Evolutionary conservation across 768 basidiomycete species (phyloP), one percentile per base, ranked within the genome.

Genomic region (Leccinum aurantiacum): DNA sequence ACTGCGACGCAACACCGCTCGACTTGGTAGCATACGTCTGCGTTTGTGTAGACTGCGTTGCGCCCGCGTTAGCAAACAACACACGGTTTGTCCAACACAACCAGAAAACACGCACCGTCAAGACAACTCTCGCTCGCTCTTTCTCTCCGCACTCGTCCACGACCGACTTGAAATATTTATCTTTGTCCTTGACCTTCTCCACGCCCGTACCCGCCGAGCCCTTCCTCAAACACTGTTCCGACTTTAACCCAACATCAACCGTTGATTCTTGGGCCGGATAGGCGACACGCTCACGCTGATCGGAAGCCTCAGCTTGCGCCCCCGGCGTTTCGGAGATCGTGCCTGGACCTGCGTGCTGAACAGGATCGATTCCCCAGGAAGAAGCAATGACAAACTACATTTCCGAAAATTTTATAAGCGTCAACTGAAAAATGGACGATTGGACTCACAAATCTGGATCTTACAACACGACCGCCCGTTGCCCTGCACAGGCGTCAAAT

Each of bases 61-160:
- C 10, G 35, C 22, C 3, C 7, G 35, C 24, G 15, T 60, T 27
- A 58, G 60, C 37, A 38, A 38, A 27, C 44, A 8, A 11, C 17
- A 38, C 15, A 41, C 15, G 38, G 17, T 3, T 41, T 17, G 38
- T 41, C 17, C 54, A 44, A 29, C 19, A 8, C 31, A 4, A 6
- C n/a, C 57, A 4, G 22, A 46, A 33, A 59, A 37, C 25, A 75
- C 84, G 68, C 61, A 88, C 87, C 46, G 86, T 84, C 64, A 85
- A 71, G 35, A 88, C 78, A 88, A 86, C 68, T 85, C 84, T 37
- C 82, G 75, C 57, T 83, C 84, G 49, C 82, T 76, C 65, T 84
- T 85, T 29, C 77, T 72, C 56, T 82, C 83, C 0, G 82, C 81
- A 25, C 78, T 76, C 4, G 29, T 76, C 74, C 9, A 88, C 71